phyloP scores from a whole-genome alignment of 371 early-diverging fungal genomes.

The Synchytrium microbalum region DNA sequence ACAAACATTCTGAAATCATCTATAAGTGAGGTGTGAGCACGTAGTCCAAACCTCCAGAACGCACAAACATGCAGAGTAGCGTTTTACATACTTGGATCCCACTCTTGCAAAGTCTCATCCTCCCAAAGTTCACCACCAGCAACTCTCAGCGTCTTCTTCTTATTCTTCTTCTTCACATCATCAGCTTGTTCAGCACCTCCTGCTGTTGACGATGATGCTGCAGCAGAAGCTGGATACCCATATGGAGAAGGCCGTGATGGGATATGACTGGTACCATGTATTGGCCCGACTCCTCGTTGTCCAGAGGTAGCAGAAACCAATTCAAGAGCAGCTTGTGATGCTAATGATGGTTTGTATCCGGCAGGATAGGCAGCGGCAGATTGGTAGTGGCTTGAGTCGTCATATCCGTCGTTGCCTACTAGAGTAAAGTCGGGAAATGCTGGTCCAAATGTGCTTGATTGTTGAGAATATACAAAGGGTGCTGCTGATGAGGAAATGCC shows the following conservation, averaged over 20 bases:
- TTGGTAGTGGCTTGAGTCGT: background rate
- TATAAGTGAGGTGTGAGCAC: conserved; percentile 13
- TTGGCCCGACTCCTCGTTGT: background rate
- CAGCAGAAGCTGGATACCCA: background rate
- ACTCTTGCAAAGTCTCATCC: conserved; percentile 79
- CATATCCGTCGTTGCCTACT: background rate
- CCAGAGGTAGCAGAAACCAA: background rate
- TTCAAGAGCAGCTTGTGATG: background rate
- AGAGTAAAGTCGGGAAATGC: background rate
- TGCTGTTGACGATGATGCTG: too few relatives aligned
- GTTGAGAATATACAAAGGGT: background rate
- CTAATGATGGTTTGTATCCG: background rate
- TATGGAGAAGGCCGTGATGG: background rate
- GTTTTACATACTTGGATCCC: conserved; percentile 64
- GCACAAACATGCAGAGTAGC: background rate
- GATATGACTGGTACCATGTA: background rate
- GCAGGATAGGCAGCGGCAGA: background rate
- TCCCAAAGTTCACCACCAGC: conserved; percentile 96
- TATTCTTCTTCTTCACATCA: conserved; percentile 32
- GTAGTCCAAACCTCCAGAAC: background rate
- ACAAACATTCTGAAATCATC: conserved; percentile 81
- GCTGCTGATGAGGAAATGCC: background rate
- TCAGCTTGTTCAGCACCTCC: conserved; percentile 5
- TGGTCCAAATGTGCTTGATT: background rate
- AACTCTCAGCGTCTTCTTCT: conserved; percentile 56